Percentiles rank a stretch among this genome's conserved stretches.
phyloP scores from a whole-genome alignment of 2,329 filamentous ascomycete species.

The Kalmusia sp. region DNA sequence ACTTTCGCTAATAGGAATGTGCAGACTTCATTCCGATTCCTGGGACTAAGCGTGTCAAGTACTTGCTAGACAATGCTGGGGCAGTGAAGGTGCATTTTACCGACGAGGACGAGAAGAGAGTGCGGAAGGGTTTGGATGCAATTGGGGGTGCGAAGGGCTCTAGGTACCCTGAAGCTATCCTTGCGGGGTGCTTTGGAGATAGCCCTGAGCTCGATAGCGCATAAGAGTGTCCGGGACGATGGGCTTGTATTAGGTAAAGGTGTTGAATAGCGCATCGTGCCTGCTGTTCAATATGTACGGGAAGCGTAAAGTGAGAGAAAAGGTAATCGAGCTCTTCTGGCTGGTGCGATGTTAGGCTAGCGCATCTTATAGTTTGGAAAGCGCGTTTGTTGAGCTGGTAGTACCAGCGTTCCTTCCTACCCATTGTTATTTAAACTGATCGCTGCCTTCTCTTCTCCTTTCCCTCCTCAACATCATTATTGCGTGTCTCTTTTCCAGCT shows the following conservation, averaged over 20 bases:
- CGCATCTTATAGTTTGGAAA: too few species aligned
- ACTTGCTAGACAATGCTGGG: constrained; percentile 19
- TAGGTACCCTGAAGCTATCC: constrained; percentile 7
- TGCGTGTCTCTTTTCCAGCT: too few species aligned
- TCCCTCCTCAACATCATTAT: too few species aligned
- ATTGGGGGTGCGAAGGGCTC: constrained; percentile 19
- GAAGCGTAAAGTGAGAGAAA: too few species aligned
- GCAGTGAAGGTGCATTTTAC: constrained; percentile 13
- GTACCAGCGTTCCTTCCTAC: too few species aligned
- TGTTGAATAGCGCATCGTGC: not conserved
- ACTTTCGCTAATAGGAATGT: not conserved
- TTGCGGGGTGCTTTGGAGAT: constrained; percentile 3
- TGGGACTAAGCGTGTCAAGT: constrained; percentile 39
- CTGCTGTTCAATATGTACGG: too few species aligned
- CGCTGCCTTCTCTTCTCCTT: too few species aligned
- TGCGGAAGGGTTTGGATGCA: constrained; percentile 46
- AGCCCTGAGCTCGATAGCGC: not conserved
- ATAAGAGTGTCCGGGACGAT: not conserved
- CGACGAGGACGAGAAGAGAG: constrained; percentile 18
- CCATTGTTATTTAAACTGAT: too few species aligned
- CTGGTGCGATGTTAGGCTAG: too few species aligned
- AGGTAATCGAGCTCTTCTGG: too few species aligned
- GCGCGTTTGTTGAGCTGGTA: too few species aligned
- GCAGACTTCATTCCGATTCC: constrained; percentile 61
- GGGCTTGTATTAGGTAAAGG: too few species aligned